Percentiles rank a stretch among this genome's conserved stretches.
Evolutionary conservation across 164 flowering plant species (phyloP).

Genomic region (Chloranthus sessilifolius): DNA sequence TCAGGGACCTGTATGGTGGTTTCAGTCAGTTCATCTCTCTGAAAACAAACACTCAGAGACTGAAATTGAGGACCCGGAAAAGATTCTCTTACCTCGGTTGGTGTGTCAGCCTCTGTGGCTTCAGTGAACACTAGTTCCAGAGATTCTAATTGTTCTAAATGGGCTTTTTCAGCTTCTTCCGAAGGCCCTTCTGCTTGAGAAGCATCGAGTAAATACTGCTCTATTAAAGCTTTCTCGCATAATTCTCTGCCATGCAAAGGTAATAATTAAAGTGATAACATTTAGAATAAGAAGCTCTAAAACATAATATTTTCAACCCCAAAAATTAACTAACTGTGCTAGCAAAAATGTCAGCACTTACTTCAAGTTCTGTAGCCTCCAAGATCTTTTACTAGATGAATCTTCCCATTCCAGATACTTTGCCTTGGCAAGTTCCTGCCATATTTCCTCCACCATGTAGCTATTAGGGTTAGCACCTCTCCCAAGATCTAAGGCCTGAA

Average conservation of each 20-base stretch:
- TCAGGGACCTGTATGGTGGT: slow-evolving; percentile 84
- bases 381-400: slow-evolving; percentile 50
- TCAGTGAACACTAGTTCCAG: slow-evolving; percentile 45
- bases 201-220: slow-evolving; percentile 38
- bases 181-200: slow-evolving; percentile 35
- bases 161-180: slow-evolving; percentile 28
- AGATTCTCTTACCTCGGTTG: slow-evolving; percentile 55
- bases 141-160: slow-evolving; percentile 36
- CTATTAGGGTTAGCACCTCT: slow-evolving; percentile 67
- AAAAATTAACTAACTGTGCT: not conserved
- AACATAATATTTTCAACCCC: too few species aligned
- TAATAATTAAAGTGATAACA: too few species aligned
- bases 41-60: not conserved
- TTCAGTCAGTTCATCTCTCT: slow-evolving; percentile 3
- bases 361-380: slow-evolving; percentile 74
- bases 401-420: slow-evolving; percentile 77
- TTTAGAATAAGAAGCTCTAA: too few species aligned
- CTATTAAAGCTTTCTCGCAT: slow-evolving; percentile 65
- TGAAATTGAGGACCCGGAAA: not conserved
- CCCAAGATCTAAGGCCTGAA: slow-evolving; percentile 82
- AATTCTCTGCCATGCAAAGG: slow-evolving; percentile 41
- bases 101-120: slow-evolving; percentile 70
- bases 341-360: slow-evolving; percentile 22
- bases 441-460: slow-evolving; percentile 85
- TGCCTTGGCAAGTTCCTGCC: slow-evolving; percentile 93